Evolutionary conservation across 768 basidiomycete genomes (phyloP), one percentile per base, ranked within the genome.

Genomic region (Grammothele lineata): DNA sequence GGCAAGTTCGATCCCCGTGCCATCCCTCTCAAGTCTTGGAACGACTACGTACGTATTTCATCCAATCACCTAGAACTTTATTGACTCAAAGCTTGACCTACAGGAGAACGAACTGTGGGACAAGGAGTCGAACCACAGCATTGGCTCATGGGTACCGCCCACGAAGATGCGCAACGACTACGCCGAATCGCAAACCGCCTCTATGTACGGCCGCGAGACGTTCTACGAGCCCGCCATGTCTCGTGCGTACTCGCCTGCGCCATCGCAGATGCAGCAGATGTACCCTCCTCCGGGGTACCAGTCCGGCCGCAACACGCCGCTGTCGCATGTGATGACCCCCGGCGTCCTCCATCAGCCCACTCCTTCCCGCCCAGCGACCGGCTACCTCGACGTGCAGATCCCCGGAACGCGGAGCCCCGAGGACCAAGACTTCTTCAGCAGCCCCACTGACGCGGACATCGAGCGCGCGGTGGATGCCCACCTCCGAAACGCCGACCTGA

Each of bases 41-140:
- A 82, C 49, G 93, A 96, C 56, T 96, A 95, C 59, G 91, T 92
- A 66, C 56, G 82, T 73, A 37, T 21, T 30, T 30, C 24, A 33
- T 34, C 37, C 40, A 46, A 7, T 27, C 8, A 21, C 12, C 4
- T 33, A 32, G 15, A 14, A 37, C n/a, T 41, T 48, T 27, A 40
- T 25, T 56, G 15, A 30, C 32, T 47, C 1, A 38, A 17, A 5
- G 30, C 27, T 19, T 10, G n/a, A n/a, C 37, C 18, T 23, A 6
- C 54, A 91, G 87, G 85, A 92, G 75, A 96, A 94, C 59, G 93
- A 95, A 64, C 80, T 96, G 10, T 97, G 93, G 93, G 93, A 96
- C 62, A 92, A 93, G 65, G 93, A 95, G 55, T 93, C 90, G 0
- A 94, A 94, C 59, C 92, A 95, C 66, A 92, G 90, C 51, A 90